These are phyloP conservation scores for Fragaria vesca DNA, from an alignment of 306 rosid species.

Conservation along the genomic window DNA sequence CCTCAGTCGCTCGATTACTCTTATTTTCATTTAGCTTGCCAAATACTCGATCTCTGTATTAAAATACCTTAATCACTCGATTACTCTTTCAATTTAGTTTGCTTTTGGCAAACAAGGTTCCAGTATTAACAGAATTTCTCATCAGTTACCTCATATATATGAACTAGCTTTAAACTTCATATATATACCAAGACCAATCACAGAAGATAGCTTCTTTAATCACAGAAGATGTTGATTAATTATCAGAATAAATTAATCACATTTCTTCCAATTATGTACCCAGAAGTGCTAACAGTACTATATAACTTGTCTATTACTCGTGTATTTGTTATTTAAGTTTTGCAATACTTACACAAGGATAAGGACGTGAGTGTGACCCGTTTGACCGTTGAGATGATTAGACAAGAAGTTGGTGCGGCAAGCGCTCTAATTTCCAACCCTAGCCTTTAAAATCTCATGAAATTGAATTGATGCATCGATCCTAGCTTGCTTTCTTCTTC, in stretches of 20 bases:
- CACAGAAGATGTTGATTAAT: background rate
- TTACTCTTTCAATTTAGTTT: background rate
- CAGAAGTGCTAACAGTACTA: background rate
- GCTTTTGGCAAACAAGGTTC: background rate
- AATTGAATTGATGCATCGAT: background rate
- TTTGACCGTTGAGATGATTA: constrained; percentile 42
- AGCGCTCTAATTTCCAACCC: constrained; percentile 39
- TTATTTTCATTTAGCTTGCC: background rate
- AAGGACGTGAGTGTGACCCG: constrained; percentile 33
- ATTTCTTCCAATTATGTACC: background rate
- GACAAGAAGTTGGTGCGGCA: constrained; percentile 62
- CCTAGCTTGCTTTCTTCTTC: background rate
- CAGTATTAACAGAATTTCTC: background rate
- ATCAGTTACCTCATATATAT: background rate
- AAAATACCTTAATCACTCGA: background rate
- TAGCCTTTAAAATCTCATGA: constrained; percentile 17
- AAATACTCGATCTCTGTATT: background rate
- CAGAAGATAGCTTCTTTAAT: background rate
- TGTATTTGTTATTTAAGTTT: background rate
- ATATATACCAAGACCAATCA: background rate
- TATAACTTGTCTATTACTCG: background rate
- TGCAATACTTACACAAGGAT: constrained; percentile 23
- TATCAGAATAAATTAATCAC: background rate
- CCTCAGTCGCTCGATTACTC: background rate
- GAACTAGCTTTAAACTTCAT: background rate